Base-by-base conservation (phyloP, 2,329 filamentous ascomycete genomes). In the Ampelomyces quisqualis region DNA sequence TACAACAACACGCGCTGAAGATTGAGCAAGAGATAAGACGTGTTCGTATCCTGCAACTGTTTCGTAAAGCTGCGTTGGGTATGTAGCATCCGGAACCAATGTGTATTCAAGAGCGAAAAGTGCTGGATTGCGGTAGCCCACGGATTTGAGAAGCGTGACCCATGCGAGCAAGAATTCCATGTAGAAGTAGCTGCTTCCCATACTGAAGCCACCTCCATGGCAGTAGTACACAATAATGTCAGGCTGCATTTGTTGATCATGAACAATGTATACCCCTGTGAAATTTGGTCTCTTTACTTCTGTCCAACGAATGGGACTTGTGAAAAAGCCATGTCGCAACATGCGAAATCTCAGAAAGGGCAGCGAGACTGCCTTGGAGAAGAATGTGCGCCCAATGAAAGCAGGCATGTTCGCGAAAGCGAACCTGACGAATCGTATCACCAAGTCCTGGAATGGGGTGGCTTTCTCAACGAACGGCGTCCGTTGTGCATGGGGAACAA, bases 161-260 rank as follows among this genome's bases (percentile, higher is more conserved):
- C 85, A 89, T 7, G 81, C 79, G 38, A 91, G 72, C 2, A 94
- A 74, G 53, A 91, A 93, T 58, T 94, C 89, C 57, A 68, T 78
- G 64, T 94, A 94, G 66, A 94, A 94, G 70, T 86, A 86, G 13
- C 78, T 75, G 9, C 86, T 89, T 3, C 88, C 89, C 83, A 94
- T 87, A 5, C 81, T 80, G 64, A 94, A 93, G 0, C 89, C 89
- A 15, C 89, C 89, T 11, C 86, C 88, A 62, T 94, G 88, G 27
- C 80, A 79, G 62, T 93, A 93, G 63, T 89, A 91, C 2, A 94
- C 68, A n/a, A 90, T 82, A 40, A 93, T 72, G 61, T 93, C 88
- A 0, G 87, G 84, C 38, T 78, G 73, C 34, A 74, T 69, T 26
- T 75, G 72, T 11, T 78, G 75, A 53, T 88, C 77, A 30, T 78